Evolutionary conservation across 2,329 filamentous ascomycete genomes (phyloP), one percentile per base, ranked within the genome.

Genomic region (Talaromyces sp.): DNA sequence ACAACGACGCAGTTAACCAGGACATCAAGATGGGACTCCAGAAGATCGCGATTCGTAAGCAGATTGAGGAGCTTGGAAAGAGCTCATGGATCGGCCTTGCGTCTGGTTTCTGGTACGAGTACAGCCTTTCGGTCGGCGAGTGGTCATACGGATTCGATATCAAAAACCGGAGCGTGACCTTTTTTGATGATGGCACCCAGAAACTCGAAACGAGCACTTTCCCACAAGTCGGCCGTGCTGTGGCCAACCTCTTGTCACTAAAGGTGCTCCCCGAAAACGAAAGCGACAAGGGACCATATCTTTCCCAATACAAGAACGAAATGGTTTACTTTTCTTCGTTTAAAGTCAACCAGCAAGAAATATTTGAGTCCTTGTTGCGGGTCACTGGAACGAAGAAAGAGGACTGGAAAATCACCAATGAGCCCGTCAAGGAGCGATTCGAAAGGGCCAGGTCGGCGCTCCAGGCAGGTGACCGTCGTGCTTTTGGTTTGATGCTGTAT

Each of bases 331-430:
- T 87, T 14, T 78, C 76, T 9, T 86, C 82, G 62, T 90, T 88
- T 74, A 70, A 75, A 7, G 66, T 86, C 63, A 84, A 73, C 61
- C 88, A 90, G 71, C 78, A 79, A 13, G 86, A 90, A 4, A 89
- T 90, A 76, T 79, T 90, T 57, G 81, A 82, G 50, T 81, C 80
- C 17, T 72, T 87, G 11, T 78, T 86, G 65, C 81, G 82, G 0
- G 86, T 86, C 2, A 82, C 83, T 0, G 81, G 81, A 0, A 84
- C 82, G 0, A 81, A 74, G 1, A 82, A 86, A 41, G 73, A 70
- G 0, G 86, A 89, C 65, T 90, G 87, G 87, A 78, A 69, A 3
- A 79, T 90, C 59, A 75, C 67, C 1, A 71, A 79, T 7, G 80
- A 86, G 71, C 65, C 70, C 0, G 72, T 76, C 1, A 64, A 74